Conservation (phyloP, 371 early-diverging fungal species). For the Coemansia sp. region DNA sequence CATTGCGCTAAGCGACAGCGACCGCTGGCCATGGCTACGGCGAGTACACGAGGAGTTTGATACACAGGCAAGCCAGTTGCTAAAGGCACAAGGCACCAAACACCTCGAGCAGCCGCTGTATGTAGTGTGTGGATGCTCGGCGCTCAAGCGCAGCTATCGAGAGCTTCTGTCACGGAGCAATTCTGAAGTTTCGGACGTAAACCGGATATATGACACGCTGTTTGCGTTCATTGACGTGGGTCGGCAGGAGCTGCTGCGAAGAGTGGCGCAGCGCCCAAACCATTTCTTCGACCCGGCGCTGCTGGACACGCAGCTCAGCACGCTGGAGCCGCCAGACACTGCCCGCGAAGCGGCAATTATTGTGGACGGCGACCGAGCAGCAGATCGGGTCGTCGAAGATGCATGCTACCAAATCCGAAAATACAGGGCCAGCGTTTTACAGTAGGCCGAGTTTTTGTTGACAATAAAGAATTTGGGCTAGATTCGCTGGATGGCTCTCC, state of each 20-base stretch:
- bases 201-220: constrained; percentile 36
- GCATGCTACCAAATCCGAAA: constrained; percentile 9
- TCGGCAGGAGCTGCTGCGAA: constrained; percentile 51
- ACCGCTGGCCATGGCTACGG: constrained; percentile 67
- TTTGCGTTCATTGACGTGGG: constrained; percentile 65
- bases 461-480: too few relatives aligned
- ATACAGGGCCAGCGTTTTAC: too few relatives aligned
- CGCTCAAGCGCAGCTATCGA: constrained; percentile 62
- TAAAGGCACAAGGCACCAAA: constrained; percentile 3
- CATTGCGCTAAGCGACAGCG: constrained; percentile 61
- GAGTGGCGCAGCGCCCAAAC: constrained; percentile 54
- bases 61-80: constrained; percentile 9
- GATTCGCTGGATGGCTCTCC: constrained; percentile 48
- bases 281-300: constrained; percentile 62
- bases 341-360: constrained; percentile 56
- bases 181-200: constrained; percentile 30
- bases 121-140: constrained; percentile 64
- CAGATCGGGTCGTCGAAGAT: constrained; percentile 19
- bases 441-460: too few relatives aligned
- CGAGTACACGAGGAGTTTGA: constrained; percentile 27
- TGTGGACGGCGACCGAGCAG: constrained; percentile 17
- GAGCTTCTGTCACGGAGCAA: constrained; percentile 55
- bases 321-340: constrained; percentile 62
- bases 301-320: constrained; percentile 61
- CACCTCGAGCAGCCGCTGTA: constrained; percentile 27